phyloP scores from a whole-genome alignment of 495 filamentous ascomycete genomes.

The Trichoderma virens region DNA sequence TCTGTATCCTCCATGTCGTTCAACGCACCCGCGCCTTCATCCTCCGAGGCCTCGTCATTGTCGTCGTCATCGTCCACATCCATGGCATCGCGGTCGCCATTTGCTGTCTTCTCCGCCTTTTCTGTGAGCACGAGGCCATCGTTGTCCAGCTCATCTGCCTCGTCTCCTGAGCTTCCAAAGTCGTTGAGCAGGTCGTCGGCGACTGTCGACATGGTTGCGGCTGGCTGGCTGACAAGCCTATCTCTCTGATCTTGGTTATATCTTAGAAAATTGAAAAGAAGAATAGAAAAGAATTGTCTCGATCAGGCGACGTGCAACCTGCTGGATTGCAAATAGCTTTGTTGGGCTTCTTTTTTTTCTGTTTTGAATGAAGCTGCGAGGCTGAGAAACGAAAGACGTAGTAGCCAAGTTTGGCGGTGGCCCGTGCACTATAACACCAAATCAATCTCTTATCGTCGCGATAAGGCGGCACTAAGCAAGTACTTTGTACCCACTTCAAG shows the following conservation, averaged over 20 bases:
- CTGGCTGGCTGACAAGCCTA: background rate
- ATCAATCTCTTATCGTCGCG: background rate
- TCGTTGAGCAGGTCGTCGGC: slow-evolving; percentile 82
- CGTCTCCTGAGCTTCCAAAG: slow-evolving; percentile 69
- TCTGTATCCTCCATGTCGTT: slow-evolving; percentile 55
- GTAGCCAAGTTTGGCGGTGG: background rate
- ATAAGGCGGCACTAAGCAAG: background rate
- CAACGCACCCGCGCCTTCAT: slow-evolving; percentile 31
- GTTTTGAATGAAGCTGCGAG: background rate
- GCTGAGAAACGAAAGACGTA: background rate
- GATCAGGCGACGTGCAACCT: background rate
- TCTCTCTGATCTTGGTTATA: background rate
- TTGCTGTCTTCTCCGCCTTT: slow-evolving; percentile 18
- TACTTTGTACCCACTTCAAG: background rate
- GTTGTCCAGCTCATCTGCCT: slow-evolving; percentile 45
- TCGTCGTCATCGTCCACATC: slow-evolving; percentile 28
- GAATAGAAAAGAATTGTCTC: too few species aligned
- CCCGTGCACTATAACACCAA: background rate
- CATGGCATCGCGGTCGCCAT: slow-evolving; percentile 33
- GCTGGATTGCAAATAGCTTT: background rate
- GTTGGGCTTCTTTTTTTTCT: background rate
- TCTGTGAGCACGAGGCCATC: slow-evolving; percentile 30
- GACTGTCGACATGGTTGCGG: slow-evolving; percentile 61
- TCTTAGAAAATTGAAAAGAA: background rate
- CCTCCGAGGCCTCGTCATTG: slow-evolving; percentile 42